Evolutionary conservation across 169 alveolate species (phyloP).

Genomic region (Plasmodium chabaudi): DNA sequence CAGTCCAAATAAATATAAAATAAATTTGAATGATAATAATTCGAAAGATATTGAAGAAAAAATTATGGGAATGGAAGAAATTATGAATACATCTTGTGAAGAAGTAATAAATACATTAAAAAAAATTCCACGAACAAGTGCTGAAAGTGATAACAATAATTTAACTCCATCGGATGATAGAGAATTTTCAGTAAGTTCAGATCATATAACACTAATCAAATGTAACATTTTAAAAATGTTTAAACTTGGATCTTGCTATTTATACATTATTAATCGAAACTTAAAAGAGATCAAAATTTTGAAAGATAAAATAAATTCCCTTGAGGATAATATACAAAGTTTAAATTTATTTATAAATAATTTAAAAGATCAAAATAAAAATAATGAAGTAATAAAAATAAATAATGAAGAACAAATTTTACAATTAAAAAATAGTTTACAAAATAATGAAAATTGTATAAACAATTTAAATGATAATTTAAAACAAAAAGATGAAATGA

Average conservation of each 20-base stretch:
- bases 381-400: slow-evolving; percentile 17
- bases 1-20: too few relatives aligned
- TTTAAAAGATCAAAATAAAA: slow-evolving; percentile 33
- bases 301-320: slow-evolving; percentile 12
- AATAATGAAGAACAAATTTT: slow-evolving; percentile 20
- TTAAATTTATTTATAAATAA: slow-evolving; percentile 25
- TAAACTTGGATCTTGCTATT: slow-evolving; percentile 46
- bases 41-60: too few relatives aligned
- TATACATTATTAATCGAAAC: slow-evolving; percentile 58
- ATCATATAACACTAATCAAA: slow-evolving; percentile 3
- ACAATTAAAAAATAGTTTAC: slow-evolving; percentile 15
- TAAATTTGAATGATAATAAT: too few relatives aligned
- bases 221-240: slow-evolving; percentile 47
- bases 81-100: too few relatives aligned
- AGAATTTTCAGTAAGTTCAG: too few relatives aligned
- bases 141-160: not conserved
- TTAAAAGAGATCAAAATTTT: slow-evolving; percentile 44
- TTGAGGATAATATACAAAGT: slow-evolving; percentile 33
- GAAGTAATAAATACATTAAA: too few relatives aligned
- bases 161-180: not conserved
- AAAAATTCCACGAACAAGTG: too few relatives aligned
- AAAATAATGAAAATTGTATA: slow-evolving; percentile 25
- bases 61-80: too few relatives aligned
- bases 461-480: slow-evolving; percentile 7
- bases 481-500: slow-evolving; percentile 36